These are phyloP conservation scores for Suillus bovinus DNA, from an alignment of 768 basidiomycete species.

Conservation along the genomic window DNA sequence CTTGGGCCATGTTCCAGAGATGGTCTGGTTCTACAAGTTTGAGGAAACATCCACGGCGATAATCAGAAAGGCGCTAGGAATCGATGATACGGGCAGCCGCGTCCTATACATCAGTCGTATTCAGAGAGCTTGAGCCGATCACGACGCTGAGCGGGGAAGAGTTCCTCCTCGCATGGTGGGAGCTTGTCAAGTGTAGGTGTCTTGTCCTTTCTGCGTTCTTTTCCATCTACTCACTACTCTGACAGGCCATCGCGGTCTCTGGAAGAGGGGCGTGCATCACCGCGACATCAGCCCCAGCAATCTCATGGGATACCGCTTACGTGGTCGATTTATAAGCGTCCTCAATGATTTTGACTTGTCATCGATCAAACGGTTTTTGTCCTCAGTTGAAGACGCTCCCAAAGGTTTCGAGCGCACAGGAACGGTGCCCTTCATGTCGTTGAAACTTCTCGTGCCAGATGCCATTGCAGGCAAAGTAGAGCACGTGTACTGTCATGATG, in stretches of 20 bases:
- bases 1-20: conserved; percentile 2
- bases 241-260: no score
- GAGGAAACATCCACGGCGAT: no score
- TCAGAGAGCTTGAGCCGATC: neutral
- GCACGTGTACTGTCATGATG: no score
- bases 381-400: neutral
- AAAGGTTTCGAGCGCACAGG: neutral
- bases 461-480: no score
- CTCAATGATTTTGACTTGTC: neutral
- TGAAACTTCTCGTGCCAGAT: no score
- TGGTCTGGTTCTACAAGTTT: neutral
- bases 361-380: neutral
- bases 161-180: neutral
- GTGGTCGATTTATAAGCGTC: no score
- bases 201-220: neutral
- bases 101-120: neutral
- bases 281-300: no score
- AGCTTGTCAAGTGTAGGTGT: neutral
- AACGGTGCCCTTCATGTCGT: no score
- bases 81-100: neutral
- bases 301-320: no score
- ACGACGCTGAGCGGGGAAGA: neutral
- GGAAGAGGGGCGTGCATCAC: no score
- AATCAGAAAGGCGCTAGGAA: no score
- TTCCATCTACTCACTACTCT: neutral